Evolutionary conservation across 169 alveolate species (phyloP), one percentile per base, ranked within the genome.

Genomic region (Cryptosporidium canis): DNA sequence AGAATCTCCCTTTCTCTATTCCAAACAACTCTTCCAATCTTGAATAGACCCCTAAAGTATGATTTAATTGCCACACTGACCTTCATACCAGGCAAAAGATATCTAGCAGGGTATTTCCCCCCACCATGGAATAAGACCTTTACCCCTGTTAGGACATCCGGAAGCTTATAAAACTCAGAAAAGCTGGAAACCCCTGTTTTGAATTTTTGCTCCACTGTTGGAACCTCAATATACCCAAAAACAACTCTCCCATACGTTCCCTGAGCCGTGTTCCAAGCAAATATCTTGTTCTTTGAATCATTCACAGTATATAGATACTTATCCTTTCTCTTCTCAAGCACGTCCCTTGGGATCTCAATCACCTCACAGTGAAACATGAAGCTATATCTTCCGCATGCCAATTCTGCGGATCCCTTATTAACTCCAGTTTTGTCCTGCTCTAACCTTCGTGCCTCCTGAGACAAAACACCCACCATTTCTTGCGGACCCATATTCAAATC

Each of bases 231-330:
- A 58, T 58, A 77, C 2, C 87, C 87, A 39, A 77, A 77, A 8
- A 77, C 87, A 31, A 77, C 87, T 77, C 87, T 77, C 18, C 87
- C 87, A 58, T 77, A 77, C 4, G 87, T 39, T 9, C 87, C 87
- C 16, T 77, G 87, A 16, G 87, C 71, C 2, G 87, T 77, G 39
- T 77, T 77, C 87, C 87, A 77, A 24, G 72, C 70, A 58, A 58
- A 77, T 27, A 39, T 29, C 41, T 45, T 77, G 24, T 61, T 33
- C 9, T 77, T 48, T 24, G 14, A 29, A 37, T 21, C 58, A n/a
- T n/a, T 33, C 7, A 61, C 72, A 14, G 61, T 56, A 27, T 58
- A 55, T 27, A 61, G 27, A 37, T 77, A 61, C 29, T 58, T 77
- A 18, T 55, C 84, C 18, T 70, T 70, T 16, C 33, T 70, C 31